Percentiles rank a stretch among this genome's conserved stretches.
phyloP scores from a whole-genome alignment of 139 green algal species.

The Coelastrella sp. region DNA sequence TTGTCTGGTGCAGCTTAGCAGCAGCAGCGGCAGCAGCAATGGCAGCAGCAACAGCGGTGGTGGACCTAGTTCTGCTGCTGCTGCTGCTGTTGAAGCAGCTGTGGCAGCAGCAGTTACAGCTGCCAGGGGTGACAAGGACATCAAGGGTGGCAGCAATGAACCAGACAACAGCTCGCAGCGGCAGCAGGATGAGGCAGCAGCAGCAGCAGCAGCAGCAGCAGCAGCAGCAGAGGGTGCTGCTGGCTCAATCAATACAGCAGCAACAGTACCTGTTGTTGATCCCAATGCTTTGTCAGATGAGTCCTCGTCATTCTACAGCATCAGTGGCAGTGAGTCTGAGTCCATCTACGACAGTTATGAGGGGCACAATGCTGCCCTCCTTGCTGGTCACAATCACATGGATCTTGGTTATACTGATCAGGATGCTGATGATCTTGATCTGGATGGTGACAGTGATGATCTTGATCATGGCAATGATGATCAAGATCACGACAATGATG shows the following conservation, averaged over 20 bases:
- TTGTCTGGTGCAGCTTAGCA: not conserved
- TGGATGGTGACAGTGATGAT: not conserved
- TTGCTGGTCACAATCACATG: no score
- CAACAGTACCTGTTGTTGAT: not conserved
- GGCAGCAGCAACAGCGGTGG: not conserved
- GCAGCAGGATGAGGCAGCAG: not conserved
- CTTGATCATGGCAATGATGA: no score
- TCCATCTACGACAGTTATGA: no score
- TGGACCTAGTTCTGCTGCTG: not conserved
- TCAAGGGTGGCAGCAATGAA: not conserved
- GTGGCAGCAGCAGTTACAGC: not conserved
- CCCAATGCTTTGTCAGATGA: not conserved
- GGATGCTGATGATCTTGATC: not conserved
- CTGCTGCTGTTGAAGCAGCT: constrained; percentile 1
- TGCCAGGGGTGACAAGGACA: not conserved
- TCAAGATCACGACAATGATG: not conserved
- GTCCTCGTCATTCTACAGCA: not conserved
- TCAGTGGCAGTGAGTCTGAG: no score
- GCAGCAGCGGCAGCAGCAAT: not conserved
- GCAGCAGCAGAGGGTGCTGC: not conserved
- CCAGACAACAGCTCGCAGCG: not conserved
- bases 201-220: not conserved
- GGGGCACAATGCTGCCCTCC: no score
- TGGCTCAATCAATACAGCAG: not conserved
- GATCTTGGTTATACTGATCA: no score